These are phyloP conservation scores for Daldinia grandis DNA, from an alignment of 495 filamentous ascomycete species.

Conservation along the genomic window DNA sequence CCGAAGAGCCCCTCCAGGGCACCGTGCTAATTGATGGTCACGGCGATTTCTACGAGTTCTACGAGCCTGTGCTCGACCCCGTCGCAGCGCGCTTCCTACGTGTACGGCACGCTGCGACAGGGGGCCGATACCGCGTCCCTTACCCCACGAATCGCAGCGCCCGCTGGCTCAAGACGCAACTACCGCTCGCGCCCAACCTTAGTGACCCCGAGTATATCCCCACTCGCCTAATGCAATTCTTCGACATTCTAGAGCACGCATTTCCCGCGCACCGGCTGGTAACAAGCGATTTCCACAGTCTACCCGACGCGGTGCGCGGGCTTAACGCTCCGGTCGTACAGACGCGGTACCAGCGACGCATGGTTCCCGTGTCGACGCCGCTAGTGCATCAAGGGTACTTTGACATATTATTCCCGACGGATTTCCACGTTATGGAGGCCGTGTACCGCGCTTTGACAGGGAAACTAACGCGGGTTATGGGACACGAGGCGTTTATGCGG, in stretches of 20 bases:
- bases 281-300: slow-evolving; percentile 86
- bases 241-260: slow-evolving; percentile 81
- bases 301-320: slow-evolving; percentile 83
- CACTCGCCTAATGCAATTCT: slow-evolving; percentile 94
- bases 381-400: slow-evolving; percentile 98
- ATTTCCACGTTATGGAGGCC: slow-evolving; percentile 87
- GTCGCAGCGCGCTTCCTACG: slow-evolving; percentile 82
- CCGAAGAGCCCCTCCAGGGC: slow-evolving; percentile 81
- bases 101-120: slow-evolving; percentile 71
- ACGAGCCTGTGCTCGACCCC: slow-evolving; percentile 79
- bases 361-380: slow-evolving; percentile 88
- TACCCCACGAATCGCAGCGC: slow-evolving; percentile 61
- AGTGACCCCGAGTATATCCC: slow-evolving; percentile 90
- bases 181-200: slow-evolving; percentile 78
- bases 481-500: slow-evolving; percentile 88
- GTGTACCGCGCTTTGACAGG: slow-evolving; percentile 92
- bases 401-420: slow-evolving; percentile 97
- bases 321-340: slow-evolving; percentile 95
- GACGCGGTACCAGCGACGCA: slow-evolving; percentile 85
- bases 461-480: slow-evolving; percentile 82
- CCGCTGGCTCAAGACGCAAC: slow-evolving; percentile 63
- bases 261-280: slow-evolving; percentile 91
- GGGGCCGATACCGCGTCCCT: slow-evolving; percentile 56
- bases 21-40: slow-evolving; percentile 81
- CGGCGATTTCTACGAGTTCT: slow-evolving; percentile 97